Evolutionary conservation across 257 asterid species (phyloP).

Genomic region (Fraxinus americana): DNA sequence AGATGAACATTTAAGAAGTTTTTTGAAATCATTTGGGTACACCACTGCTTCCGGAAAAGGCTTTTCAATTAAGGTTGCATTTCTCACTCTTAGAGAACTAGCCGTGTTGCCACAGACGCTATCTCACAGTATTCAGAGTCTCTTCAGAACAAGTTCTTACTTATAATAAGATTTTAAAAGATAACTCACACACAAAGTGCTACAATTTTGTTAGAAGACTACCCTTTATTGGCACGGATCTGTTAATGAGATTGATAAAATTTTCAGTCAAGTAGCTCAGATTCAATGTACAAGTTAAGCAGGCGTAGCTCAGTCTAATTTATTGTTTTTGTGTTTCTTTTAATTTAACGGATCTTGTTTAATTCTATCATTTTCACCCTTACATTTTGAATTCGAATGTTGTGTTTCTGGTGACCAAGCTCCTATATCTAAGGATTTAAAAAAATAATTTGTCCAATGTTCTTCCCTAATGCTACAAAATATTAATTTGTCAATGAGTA

Average conservation of each 20-base stretch:
- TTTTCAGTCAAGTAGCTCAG: conserved; percentile 5
- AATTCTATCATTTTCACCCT: not conserved
- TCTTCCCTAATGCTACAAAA: not conserved
- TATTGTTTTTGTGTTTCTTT: conserved; percentile 1
- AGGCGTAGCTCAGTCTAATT: not conserved
- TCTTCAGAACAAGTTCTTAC: no score
- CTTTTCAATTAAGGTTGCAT: no score
- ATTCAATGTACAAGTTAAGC: conserved; percentile 16
- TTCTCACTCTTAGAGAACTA: no score
- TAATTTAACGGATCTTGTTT: not conserved
- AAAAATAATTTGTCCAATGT: not conserved
- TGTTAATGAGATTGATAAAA: conserved; percentile 13
- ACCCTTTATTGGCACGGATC: conserved; percentile 16
- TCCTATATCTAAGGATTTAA: conserved; percentile 1
- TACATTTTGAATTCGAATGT: not conserved
- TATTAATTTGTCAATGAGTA: not conserved
- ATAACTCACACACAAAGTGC: no score
- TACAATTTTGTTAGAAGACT: no score
- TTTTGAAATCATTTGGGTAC: no score
- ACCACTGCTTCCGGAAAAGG: no score
- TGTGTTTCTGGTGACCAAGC: not conserved
- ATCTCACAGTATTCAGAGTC: no score
- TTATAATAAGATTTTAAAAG: no score
- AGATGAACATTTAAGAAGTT: no score
- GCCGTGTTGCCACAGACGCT: no score